Conservation (phyloP, 2,329 filamentous ascomycete species). For the Eutypa lata region DNA sequence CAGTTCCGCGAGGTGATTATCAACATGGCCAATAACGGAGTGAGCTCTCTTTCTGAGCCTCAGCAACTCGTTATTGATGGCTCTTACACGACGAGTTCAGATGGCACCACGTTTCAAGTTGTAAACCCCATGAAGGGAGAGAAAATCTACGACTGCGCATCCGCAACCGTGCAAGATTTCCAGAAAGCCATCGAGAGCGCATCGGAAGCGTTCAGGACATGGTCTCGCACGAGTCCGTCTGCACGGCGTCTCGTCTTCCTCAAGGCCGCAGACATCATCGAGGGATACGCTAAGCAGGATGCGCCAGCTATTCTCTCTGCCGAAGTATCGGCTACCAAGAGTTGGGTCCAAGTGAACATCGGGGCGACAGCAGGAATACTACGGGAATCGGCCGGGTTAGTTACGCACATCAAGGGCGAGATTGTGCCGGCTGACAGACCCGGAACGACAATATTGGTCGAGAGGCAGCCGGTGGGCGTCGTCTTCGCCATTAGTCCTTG, state of each 20-base stretch:
- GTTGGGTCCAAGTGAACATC: constrained; percentile 43
- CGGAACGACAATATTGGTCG: constrained; percentile 58
- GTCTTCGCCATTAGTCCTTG: constrained; percentile 78
- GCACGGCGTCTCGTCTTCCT: constrained; percentile 67
- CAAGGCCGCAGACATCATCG: constrained; percentile 64
- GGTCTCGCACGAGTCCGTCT: constrained; percentile 60
- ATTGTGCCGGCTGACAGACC: constrained; percentile 35
- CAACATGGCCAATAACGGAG: too few relatives aligned
- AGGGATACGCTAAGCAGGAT: constrained; percentile 54
- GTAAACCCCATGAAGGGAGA: constrained; percentile 30
- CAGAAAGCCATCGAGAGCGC: constrained; percentile 52
- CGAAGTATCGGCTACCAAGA: constrained; percentile 40
- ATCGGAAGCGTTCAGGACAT: constrained; percentile 64
- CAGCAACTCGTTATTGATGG: background rate
- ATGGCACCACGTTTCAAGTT: constrained; percentile 17
- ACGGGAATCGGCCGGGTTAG: constrained; percentile 40
- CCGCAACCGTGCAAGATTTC: constrained; percentile 55
- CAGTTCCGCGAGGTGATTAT: too few relatives aligned
- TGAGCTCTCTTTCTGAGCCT: background rate
- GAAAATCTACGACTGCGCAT: constrained; percentile 53
- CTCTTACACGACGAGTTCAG: background rate
- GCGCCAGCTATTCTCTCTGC: constrained; percentile 1
- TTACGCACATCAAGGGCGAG: constrained; percentile 31
- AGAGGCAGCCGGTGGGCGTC: constrained; percentile 76
- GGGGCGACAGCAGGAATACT: constrained; percentile 33